Percentiles rank a stretch among this genome's conserved stretches.
phyloP scores from a whole-genome alignment of 2,329 filamentous ascomycete genomes.

The Neonectria hederae region DNA sequence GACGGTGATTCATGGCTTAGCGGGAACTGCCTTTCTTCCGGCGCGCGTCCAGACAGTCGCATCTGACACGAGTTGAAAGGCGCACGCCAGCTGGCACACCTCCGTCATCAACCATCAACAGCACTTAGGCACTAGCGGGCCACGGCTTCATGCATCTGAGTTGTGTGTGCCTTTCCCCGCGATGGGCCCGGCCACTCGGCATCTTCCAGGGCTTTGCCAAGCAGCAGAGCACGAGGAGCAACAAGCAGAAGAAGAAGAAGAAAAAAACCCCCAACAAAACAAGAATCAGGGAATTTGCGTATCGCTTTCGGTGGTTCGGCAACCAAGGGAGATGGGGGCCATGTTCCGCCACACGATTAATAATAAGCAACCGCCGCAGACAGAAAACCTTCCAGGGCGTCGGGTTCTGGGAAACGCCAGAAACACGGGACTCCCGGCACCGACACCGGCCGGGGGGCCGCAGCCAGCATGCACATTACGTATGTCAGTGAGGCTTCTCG shows the following conservation, averaged over 20 bases:
- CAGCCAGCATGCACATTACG: not conserved
- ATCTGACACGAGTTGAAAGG: not conserved
- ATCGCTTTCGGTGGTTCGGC: not conserved
- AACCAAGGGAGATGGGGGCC: not conserved
- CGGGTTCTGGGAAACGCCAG: not conserved
- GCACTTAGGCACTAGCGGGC: not conserved
- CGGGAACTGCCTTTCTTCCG: constrained; percentile 11
- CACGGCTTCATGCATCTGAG: not conserved
- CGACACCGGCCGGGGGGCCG: not conserved
- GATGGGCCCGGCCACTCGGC: not conserved
- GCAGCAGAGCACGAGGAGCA: no score
- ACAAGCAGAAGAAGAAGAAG: not conserved
- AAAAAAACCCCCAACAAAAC: not conserved
- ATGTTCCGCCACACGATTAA: not conserved
- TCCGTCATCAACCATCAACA: constrained; percentile 7
- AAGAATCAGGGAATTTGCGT: constrained; percentile 14
- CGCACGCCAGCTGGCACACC: constrained; percentile 12
- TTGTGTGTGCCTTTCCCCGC: not conserved
- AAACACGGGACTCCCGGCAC: not conserved
- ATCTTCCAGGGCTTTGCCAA: constrained; percentile 8
- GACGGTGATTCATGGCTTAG: not conserved
- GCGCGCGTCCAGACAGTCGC: not conserved
- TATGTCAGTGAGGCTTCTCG: not conserved
- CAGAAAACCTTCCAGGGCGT: constrained; percentile 3
- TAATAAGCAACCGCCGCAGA: not conserved